phyloP scores from a whole-genome alignment of 306 rosid species.

The Gynostemma pentaphyllum region DNA sequence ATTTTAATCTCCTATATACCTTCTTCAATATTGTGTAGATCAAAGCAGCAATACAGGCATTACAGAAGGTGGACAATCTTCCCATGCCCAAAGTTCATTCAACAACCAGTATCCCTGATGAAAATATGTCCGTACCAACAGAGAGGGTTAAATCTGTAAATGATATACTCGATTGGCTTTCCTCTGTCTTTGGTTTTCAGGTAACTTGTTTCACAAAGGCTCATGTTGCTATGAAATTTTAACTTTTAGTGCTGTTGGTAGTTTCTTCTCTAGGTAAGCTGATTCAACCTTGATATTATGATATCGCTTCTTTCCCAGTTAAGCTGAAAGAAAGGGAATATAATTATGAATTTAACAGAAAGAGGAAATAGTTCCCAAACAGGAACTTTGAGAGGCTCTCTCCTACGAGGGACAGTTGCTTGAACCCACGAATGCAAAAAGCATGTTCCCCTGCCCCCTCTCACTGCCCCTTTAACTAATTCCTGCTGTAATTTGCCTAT shows the following conservation, averaged over 20 bases:
- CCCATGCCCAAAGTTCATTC: conserved; percentile 53
- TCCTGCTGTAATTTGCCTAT: too few relatives aligned
- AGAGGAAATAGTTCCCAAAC: too few relatives aligned
- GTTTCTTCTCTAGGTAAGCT: not conserved
- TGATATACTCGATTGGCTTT: conserved; percentile 89
- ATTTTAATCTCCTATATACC: not conserved
- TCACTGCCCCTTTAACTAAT: too few relatives aligned
- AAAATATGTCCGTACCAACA: conserved; percentile 22
- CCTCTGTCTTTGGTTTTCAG: conserved; percentile 85
- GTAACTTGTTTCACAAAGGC: conserved; percentile 24
- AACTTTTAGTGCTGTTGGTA: not conserved
- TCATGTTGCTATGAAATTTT: conserved; percentile 2
- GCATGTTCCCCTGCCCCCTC: too few relatives aligned
- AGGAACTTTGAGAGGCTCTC: too few relatives aligned
- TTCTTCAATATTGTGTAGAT: conserved; percentile 34
- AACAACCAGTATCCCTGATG: conserved; percentile 19
- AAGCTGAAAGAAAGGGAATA: too few relatives aligned
- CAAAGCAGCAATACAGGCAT: conserved; percentile 61
- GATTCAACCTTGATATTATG: too few relatives aligned
- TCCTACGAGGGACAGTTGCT: too few relatives aligned
- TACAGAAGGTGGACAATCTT: conserved; percentile 52
- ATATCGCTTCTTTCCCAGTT: too few relatives aligned
- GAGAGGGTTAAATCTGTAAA: conserved; percentile 52
- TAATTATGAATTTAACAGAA: too few relatives aligned
- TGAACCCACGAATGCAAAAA: too few relatives aligned